Evolutionary conservation across 2,329 filamentous ascomycete species (phyloP).

Genomic region (Elsinoe ampelina): DNA sequence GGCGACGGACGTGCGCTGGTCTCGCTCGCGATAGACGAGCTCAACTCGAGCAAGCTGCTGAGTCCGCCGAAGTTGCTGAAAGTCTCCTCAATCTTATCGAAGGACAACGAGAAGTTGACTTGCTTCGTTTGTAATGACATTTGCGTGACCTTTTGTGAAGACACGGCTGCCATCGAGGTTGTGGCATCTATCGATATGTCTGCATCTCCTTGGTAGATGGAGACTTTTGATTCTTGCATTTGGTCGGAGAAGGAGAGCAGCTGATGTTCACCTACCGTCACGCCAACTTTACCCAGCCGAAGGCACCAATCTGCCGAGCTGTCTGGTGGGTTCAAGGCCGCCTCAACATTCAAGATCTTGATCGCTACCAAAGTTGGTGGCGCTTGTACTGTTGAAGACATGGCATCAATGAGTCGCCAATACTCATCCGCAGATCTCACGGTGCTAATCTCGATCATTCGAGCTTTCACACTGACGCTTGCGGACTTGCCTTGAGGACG

Average conservation of each 20-base stretch:
- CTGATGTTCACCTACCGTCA: not conserved
- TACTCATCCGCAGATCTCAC: not conserved
- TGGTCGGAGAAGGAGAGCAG: slow-evolving; percentile 5
- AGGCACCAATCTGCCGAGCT: not conserved
- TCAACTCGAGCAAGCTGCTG: slow-evolving; percentile 81
- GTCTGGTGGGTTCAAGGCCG: not conserved
- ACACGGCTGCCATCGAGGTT: slow-evolving; percentile 18
- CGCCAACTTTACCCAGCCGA: not conserved
- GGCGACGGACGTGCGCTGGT: slow-evolving; percentile 24
- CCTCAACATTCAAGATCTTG: not conserved
- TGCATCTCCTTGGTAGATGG: slow-evolving; percentile 13
- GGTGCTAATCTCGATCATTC: not conserved
- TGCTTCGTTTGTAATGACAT: slow-evolving; percentile 67
- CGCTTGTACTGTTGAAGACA: not conserved
- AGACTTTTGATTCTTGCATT: slow-evolving; percentile 4
- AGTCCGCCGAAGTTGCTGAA: slow-evolving; percentile 84
- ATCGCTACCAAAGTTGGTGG: not conserved
- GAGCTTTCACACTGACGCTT: not conserved
- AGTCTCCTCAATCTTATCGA: slow-evolving; percentile 60
- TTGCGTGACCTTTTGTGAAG: slow-evolving; percentile 21
- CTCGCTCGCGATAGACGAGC: slow-evolving; percentile 67
- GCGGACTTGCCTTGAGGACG: not conserved
- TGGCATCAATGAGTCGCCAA: not conserved
- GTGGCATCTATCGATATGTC: slow-evolving; percentile 19
- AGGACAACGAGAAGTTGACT: slow-evolving; percentile 39